Percentiles rank a stretch among this genome's conserved stretches.
Conservation (phyloP, 768 basidiomycete species). For the Lactarius akahatsu region DNA sequence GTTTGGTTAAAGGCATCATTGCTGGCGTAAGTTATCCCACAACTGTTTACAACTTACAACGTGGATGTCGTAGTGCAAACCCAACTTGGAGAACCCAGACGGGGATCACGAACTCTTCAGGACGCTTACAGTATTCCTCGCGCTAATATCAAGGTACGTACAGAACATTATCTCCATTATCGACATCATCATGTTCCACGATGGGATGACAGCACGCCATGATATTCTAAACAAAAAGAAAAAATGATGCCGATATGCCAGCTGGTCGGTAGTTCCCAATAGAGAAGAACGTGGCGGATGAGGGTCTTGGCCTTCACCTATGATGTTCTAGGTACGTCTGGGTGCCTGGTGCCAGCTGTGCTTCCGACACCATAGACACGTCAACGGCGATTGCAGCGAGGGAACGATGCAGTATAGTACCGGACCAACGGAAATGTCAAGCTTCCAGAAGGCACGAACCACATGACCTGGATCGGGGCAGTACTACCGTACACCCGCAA, state of each 20-base stretch:
- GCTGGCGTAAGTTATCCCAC: neutral
- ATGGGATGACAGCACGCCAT: neutral
- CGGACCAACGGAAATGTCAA: neutral
- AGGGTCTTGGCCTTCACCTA: neutral
- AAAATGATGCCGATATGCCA: neutral
- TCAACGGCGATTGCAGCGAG: neutral
- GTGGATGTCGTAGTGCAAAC: neutral
- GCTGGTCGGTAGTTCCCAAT: neutral
- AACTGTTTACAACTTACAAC: neutral
- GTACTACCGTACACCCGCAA: neutral
- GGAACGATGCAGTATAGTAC: neutral
- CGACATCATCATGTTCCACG: neutral
- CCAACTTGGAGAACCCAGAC: neutral
- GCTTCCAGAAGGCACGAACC: neutral
- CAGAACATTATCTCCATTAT: neutral
- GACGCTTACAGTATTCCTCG: neutral
- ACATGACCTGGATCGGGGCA: neutral
- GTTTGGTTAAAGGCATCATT: neutral
- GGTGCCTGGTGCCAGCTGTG: neutral
- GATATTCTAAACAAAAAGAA: neutral
- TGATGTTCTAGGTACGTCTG: neutral
- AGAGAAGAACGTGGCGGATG: neutral
- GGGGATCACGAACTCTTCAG: neutral
- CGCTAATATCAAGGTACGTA: neutral
- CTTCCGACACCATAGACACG: neutral